Evolutionary conservation across 225 moss, liverwort and hornwort species (phyloP), one percentile per base, ranked within the genome.

Genomic region (Polytrichum formosum): DNA sequence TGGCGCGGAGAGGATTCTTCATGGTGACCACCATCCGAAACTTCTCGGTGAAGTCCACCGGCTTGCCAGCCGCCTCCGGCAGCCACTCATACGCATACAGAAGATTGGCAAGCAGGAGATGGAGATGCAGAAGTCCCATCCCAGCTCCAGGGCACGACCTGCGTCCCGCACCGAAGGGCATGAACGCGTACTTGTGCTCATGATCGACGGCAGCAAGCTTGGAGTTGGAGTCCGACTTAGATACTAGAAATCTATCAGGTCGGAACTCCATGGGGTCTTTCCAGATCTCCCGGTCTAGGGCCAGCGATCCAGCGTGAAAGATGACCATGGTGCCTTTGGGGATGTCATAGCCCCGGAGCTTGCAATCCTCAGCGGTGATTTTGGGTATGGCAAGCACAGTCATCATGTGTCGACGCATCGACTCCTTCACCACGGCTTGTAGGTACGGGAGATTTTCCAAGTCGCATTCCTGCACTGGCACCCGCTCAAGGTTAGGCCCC

Each of bases 391-490:
- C 81, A 26, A 85, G 58, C 21, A 82, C 85, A 0, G 85, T 74
- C 81, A 82, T 79, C 82, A 82, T 79, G 64, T 85, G 85, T 18
- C 79, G 76, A 6, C 85, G 64, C 82, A 82, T 82, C 30, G 82
- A 79, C 67, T 85, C 85, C 53, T 85, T 85, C 20, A 79, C 74
- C 0, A 85, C 66, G 0, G 82, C 79, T 56, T 79, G 85, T 10
- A 85, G 4, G 28, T 31, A 82, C 0, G 74, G 74, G 18, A 82
- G 69, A 16, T 75, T 79, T 20, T 63, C 68, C 1, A 85, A 31
- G 22, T 82, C 76, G 4, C 1, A 26, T 55, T 85, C 85, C 5
- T 82, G 70, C 25, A 85, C 78, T 0, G 78, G 54, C 0, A 20
- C 18, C 5, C 66, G 66, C 65, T 81, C 82, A 8, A 76, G 55